These are phyloP conservation scores for Aspergillus cavernicola DNA, from an alignment of 495 filamentous ascomycete species.

Conservation along the genomic window DNA sequence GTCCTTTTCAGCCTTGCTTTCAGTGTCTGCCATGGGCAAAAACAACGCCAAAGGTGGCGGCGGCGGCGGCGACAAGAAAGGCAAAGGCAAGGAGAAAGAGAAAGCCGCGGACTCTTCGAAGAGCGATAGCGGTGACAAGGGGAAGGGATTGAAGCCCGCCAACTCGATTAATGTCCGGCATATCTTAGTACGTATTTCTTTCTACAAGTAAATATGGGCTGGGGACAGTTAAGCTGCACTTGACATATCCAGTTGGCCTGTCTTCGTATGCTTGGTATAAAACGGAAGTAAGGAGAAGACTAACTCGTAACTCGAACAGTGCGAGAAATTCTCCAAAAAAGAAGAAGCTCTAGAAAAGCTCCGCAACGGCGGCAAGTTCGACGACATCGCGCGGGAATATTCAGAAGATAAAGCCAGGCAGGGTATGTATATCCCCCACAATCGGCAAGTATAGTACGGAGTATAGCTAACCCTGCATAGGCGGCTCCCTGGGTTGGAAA, in stretches of 20 bases:
- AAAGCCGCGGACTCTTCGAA: slow-evolving; percentile 17
- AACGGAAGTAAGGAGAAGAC: no score
- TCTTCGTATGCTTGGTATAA: no score
- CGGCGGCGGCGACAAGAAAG: slow-evolving; percentile 44
- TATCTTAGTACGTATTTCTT: slow-evolving; percentile 61
- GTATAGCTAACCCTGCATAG: no score
- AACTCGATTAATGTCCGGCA: slow-evolving; percentile 82
- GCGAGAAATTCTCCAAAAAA: slow-evolving; percentile 83
- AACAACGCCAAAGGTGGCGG: slow-evolving; percentile 52
- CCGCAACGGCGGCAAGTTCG: slow-evolving; percentile 73
- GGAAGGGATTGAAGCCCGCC: slow-evolving; percentile 62
- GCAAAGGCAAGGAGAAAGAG: slow-evolving; percentile 41
- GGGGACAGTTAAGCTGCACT: no score
- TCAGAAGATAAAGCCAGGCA: slow-evolving; percentile 86
- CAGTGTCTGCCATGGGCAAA: slow-evolving; percentile 9
- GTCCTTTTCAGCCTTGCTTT: no score
- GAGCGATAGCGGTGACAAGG: slow-evolving; percentile 37
- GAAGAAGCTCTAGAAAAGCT: slow-evolving; percentile 82
- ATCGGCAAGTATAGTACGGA: no score
- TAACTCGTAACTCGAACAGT: slow-evolving; percentile 57
- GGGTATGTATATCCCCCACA: slow-evolving; percentile 49
- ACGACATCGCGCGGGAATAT: slow-evolving; percentile 81
- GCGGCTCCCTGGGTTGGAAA: slow-evolving; percentile 84
- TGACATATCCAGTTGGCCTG: no score
- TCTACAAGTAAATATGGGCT: no score